Evolutionary conservation across 2,329 filamentous ascomycete genomes (phyloP).

Genomic region (Pyricularia sp.): DNA sequence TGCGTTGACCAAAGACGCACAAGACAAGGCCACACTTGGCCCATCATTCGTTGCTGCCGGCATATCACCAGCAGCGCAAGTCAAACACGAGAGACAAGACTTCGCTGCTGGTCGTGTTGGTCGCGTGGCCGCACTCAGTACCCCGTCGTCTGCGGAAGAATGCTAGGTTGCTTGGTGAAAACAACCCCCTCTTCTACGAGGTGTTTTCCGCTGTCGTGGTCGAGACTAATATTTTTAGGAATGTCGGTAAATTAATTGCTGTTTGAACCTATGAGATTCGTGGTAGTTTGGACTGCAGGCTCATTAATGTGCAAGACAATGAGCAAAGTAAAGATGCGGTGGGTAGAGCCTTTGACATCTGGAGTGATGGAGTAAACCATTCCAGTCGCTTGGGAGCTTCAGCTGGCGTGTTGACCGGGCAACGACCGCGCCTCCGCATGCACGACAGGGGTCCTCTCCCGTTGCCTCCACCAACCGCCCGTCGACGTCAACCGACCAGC

Average conservation of each 20-base stretch:
- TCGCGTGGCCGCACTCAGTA: neutral
- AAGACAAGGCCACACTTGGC: slow-evolving; percentile 4
- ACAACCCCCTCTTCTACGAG: neutral
- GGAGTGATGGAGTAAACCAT: neutral
- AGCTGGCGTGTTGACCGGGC: neutral
- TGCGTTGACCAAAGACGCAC: neutral
- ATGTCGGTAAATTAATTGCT: neutral
- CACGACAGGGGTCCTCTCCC: neutral
- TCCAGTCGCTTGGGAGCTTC: neutral
- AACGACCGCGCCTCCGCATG: neutral
- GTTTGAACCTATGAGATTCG: neutral
- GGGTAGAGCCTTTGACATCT: neutral
- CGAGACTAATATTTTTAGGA: neutral
- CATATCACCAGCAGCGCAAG: slow-evolving; percentile 6
- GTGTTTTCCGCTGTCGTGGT: neutral
- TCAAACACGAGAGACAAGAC: neutral
- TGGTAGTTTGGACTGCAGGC: neutral
- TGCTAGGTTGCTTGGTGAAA: neutral
- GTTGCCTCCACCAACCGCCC: neutral
- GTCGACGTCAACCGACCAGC: neutral
- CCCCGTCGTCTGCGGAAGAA: neutral
- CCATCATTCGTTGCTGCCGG: slow-evolving; percentile 5
- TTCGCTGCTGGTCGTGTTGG: neutral
- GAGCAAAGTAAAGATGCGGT: neutral
- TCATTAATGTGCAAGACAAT: neutral